phyloP scores from a whole-genome alignment of 1,284 basidiomycete genomes.

The Trichosporon asahii region DNA sequence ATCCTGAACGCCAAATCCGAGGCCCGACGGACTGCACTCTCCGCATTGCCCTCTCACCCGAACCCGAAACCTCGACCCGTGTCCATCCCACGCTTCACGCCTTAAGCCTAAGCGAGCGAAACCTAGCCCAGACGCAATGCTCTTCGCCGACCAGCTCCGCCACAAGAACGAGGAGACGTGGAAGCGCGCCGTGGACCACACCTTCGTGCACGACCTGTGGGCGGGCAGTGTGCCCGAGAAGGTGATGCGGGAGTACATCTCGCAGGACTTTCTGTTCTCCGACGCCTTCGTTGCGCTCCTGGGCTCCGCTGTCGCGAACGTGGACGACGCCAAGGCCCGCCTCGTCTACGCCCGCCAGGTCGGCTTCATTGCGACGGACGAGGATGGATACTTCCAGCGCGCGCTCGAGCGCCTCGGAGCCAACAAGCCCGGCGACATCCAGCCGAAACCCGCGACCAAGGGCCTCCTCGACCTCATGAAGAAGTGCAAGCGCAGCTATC shows the following conservation, averaged over 20 bases:
- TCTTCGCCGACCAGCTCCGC: constrained; percentile 12
- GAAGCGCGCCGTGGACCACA: constrained; percentile 6
- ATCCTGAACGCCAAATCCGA: not conserved
- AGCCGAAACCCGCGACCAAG: constrained; percentile 6
- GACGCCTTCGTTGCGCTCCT: constrained; percentile 25
- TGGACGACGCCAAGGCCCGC: constrained; percentile 18
- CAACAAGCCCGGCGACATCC: not conserved
- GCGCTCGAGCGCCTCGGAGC: constrained; percentile 16
- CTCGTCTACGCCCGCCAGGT: constrained; percentile 19
- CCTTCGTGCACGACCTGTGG: constrained; percentile 23
- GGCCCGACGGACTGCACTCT: not conserved
- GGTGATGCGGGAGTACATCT: constrained; percentile 16
- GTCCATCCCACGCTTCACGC: no score
- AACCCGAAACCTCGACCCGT: not conserved
- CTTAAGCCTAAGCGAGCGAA: no score
- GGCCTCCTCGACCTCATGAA: constrained; percentile 19
- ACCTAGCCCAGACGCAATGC: not conserved
- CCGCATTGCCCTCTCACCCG: not conserved
- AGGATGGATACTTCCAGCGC: constrained; percentile 24
- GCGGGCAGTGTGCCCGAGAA: constrained; percentile 13
- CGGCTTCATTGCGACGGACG: constrained; percentile 21
- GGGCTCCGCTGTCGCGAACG: constrained; percentile 18
- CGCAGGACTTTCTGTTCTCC: constrained; percentile 22
- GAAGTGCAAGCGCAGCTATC: constrained; percentile 13
- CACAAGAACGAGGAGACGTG: constrained; percentile 6